phyloP scores from a whole-genome alignment of 73 alveolate species.

The Blepharisma japonicum region DNA sequence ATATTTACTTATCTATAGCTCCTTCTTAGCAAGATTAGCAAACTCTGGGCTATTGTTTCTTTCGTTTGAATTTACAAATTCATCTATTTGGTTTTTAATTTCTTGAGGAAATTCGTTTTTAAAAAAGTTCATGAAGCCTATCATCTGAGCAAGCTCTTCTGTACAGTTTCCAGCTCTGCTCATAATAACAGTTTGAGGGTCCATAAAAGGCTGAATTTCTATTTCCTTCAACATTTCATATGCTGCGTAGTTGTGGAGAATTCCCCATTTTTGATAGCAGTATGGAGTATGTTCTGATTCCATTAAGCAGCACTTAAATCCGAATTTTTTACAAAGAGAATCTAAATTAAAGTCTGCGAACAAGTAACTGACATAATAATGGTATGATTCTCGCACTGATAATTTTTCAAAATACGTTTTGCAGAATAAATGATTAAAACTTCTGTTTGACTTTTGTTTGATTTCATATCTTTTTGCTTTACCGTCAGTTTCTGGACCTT shows the following conservation, averaged over 20 bases:
- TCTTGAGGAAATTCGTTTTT: too few species aligned
- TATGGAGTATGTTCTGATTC: background rate
- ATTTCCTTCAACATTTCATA: background rate
- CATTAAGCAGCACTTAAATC: background rate
- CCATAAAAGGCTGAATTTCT: background rate
- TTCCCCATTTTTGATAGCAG: background rate
- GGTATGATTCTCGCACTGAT: background rate
- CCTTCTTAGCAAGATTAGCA: too few species aligned
- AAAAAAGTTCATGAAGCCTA: too few species aligned
- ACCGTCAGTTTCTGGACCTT: too few species aligned
- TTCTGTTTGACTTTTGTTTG: background rate
- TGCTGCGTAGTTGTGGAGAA: background rate
- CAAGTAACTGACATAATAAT: background rate
- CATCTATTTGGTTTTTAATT: too few species aligned
- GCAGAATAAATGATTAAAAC: conserved; percentile 17
- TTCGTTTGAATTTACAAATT: too few species aligned
- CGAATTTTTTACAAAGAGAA: background rate
- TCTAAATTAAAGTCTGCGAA: background rate
- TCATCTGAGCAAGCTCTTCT: too few species aligned
- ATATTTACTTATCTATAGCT: too few species aligned
- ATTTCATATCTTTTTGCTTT: background rate
- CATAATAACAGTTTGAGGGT: background rate
- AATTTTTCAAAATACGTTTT: background rate
- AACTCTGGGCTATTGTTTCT: too few species aligned
- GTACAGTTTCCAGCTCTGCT: too few species aligned